Evolutionary conservation across 2,329 filamentous ascomycete species (phyloP).

Genomic region (Zalaria sp.): DNA sequence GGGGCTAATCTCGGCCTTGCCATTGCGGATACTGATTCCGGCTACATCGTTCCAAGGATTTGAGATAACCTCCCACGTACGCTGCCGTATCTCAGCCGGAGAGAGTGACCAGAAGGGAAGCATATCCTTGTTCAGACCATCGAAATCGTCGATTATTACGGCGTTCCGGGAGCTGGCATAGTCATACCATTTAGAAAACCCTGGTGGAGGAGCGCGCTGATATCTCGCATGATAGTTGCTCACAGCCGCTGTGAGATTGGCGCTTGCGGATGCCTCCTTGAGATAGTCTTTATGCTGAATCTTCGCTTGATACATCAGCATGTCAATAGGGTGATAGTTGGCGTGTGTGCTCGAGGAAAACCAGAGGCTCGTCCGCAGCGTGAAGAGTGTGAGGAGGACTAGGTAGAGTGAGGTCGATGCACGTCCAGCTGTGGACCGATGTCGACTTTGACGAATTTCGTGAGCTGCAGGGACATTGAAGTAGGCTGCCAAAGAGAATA

Average conservation of each 20-base stretch:
- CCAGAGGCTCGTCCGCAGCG: conserved; percentile 26
- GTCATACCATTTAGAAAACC: conserved; percentile 46
- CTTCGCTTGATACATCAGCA: conserved; percentile 37
- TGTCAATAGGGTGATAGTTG: conserved; percentile 39
- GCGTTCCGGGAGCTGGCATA: conserved; percentile 39
- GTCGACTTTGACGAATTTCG: not conserved
- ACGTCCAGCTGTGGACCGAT: conserved; percentile 4
- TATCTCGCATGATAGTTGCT: conserved; percentile 38
- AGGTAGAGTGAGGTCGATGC: conserved; percentile 19
- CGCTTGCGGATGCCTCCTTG: conserved; percentile 32
- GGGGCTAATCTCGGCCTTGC: conserved; percentile 33
- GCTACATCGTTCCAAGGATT: conserved; percentile 41
- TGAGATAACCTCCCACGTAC: conserved; percentile 38
- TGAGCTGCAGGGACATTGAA: conserved; percentile 10
- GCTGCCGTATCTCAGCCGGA: conserved; percentile 35
- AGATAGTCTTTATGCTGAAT: conserved; percentile 35
- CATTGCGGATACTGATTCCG: conserved; percentile 41
- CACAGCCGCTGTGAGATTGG: conserved; percentile 34
- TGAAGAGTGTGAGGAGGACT: conserved; percentile 25
- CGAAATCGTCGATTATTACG: conserved; percentile 44
- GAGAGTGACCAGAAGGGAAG: conserved; percentile 39
- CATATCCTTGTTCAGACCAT: conserved; percentile 43
- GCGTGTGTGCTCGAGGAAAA: conserved; percentile 25
- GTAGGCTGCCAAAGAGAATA: conserved; percentile 18
- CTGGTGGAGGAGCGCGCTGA: conserved; percentile 40